A percentile compares a stretch with the other conserved stretches of the same genome.
phyloP scores from a whole-genome alignment of 306 rosid genomes.

The Heteromeles arbutifolia region DNA sequence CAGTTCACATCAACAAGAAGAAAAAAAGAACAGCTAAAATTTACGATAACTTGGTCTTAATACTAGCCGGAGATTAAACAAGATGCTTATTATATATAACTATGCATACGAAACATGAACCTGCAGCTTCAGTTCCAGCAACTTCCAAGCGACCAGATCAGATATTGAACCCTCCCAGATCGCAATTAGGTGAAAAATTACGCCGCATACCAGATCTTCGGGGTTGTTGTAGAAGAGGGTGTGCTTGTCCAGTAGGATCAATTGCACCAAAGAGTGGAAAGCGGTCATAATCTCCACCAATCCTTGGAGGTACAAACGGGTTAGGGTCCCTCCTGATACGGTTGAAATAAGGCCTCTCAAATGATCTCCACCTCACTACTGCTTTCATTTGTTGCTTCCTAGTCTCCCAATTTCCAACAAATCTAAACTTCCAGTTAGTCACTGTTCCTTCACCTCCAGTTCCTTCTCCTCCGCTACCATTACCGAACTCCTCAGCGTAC shows the following conservation, averaged over 20 bases:
- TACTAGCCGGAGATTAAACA: not conserved
- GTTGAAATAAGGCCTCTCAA: not conserved
- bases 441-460: not conserved
- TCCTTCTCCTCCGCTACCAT: not conserved
- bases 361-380: not conserved
- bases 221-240: not conserved
- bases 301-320: not conserved
- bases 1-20: not conserved
- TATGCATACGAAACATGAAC: not conserved
- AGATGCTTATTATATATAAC: not conserved
- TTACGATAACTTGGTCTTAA: not conserved
- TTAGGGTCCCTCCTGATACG: slow-evolving; percentile 11
- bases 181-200: slow-evolving; percentile 19
- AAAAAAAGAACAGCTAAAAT: not conserved
- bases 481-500: slow-evolving; percentile 36
- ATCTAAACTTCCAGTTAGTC: slow-evolving; percentile 31
- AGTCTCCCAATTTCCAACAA: slow-evolving; percentile 17
- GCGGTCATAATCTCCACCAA: slow-evolving; percentile 42
- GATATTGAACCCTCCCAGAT: slow-evolving; percentile 13
- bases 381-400: slow-evolving; percentile 18
- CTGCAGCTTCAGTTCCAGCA: slow-evolving; percentile 1
- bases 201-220: not conserved
- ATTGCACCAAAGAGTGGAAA: slow-evolving; percentile 18
- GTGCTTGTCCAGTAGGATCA: slow-evolving; percentile 13
- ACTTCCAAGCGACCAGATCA: slow-evolving; percentile 5